Conservation (phyloP, 2,329 filamentous ascomycete genomes). For the Fusarium xyrophilum region DNA sequence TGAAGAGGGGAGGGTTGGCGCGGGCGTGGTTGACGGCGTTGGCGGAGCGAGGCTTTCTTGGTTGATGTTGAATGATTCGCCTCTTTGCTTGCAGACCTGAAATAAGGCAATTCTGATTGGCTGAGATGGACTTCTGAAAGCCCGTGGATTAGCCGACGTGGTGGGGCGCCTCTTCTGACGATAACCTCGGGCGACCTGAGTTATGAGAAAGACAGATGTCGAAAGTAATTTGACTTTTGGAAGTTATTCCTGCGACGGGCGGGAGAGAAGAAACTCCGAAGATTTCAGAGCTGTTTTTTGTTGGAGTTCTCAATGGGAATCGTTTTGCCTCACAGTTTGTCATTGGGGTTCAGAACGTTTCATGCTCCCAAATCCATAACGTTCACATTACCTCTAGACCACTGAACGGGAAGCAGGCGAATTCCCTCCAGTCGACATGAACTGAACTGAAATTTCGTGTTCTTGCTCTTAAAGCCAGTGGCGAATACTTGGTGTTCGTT, state of each 20-base stretch:
- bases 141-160: slow-evolving; percentile 44
- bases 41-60: slow-evolving; percentile 34
- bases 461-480: not conserved
- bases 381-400: slow-evolving; percentile 9
- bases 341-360: not conserved
- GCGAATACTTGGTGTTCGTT: not conserved
- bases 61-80: slow-evolving; percentile 44
- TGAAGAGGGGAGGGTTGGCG: slow-evolving; percentile 27
- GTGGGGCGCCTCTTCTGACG: slow-evolving; percentile 6
- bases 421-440: not conserved
- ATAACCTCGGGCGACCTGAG: slow-evolving; percentile 10
- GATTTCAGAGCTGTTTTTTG: too few species aligned
- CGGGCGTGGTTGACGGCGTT: slow-evolving; percentile 20
- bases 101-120: slow-evolving; percentile 46
- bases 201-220: not conserved
- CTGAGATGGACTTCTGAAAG: not conserved
- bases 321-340: slow-evolving; percentile 8
- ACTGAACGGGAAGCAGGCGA: not conserved
- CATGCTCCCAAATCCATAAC: slow-evolving; percentile 13
- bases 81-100: slow-evolving; percentile 38
- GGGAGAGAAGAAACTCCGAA: not conserved
- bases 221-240: not conserved
- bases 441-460: not conserved
- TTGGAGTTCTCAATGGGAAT: not conserved
- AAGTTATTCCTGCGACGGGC: not conserved